These are phyloP conservation scores for Neopestalotiopsis clavispora DNA, from an alignment of 2,329 filamentous ascomycete genomes.

Conservation along the genomic window DNA sequence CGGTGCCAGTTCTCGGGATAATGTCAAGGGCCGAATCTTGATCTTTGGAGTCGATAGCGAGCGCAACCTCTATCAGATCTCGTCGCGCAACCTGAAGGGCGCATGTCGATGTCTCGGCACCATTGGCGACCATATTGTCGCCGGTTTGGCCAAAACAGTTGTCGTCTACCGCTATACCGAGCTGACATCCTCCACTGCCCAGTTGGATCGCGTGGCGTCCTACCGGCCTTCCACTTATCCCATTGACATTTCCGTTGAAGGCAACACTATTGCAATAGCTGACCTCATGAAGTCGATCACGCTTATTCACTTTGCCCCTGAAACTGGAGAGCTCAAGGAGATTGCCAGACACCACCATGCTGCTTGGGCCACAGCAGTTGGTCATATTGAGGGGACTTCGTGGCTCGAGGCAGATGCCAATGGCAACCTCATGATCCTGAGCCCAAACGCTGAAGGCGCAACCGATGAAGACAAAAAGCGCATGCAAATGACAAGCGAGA, in stretches of 20 bases:
- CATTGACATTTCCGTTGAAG: conserved; percentile 77
- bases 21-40: conserved; percentile 77
- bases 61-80: conserved; percentile 73
- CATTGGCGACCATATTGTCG: conserved; percentile 78
- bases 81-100: conserved; percentile 73
- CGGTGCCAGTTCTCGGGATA: conserved; percentile 41
- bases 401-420: conserved; percentile 87
- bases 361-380: conserved; percentile 80
- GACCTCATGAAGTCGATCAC: conserved; percentile 94
- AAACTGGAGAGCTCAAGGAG: conserved; percentile 71
- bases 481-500: conserved; percentile 77
- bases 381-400: conserved; percentile 71
- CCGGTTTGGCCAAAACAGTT: conserved; percentile 88
- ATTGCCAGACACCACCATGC: conserved; percentile 81
- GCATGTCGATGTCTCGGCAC: conserved; percentile 81
- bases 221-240: conserved; percentile 86
- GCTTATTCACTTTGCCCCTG: conserved; percentile 71
- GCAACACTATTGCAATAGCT: conserved; percentile 78
- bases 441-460: conserved; percentile 73
- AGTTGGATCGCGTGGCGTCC: conserved; percentile 72
- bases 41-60: conserved; percentile 82
- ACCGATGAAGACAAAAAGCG: conserved; percentile 74
- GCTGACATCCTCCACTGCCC: conserved; percentile 58
- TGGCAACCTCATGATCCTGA: conserved; percentile 85
- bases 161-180: conserved; percentile 62